A percentile compares a stretch with the other conserved stretches of the same genome.
Evolutionary conservation across 495 filamentous ascomycete species (phyloP).

Genomic region (Penicillium ochrochloron): DNA sequence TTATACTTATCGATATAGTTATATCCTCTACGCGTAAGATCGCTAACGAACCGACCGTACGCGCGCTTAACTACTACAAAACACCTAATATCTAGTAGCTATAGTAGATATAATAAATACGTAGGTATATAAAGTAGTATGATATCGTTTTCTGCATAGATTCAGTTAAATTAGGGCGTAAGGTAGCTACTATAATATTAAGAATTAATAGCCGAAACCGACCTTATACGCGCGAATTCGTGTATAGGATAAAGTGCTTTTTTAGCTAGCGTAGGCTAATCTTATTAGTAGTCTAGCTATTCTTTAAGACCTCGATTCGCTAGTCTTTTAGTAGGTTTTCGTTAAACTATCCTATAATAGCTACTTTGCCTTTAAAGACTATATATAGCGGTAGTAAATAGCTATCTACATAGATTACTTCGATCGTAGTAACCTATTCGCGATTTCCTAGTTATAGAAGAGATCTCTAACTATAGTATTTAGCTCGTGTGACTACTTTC

Average conservation of each 20-base stretch:
- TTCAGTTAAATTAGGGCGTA: constrained; percentile 4
- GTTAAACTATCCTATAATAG: too few relatives aligned
- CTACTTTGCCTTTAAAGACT: too few relatives aligned
- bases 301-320: not conserved
- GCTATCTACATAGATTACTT: too few relatives aligned
- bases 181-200: constrained; percentile 6
- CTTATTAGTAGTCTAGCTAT: not conserved
- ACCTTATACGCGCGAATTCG: not conserved
- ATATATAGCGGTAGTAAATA: too few relatives aligned
- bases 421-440: too few relatives aligned
- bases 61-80: too few relatives aligned
- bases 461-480: too few relatives aligned
- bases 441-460: too few relatives aligned
- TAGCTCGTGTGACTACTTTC: too few relatives aligned
- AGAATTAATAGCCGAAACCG: constrained; percentile 7
- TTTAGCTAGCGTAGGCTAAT: not conserved
- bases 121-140: not conserved
- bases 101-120: not conserved
- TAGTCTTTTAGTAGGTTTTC: not conserved
- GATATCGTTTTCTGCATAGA: not conserved
- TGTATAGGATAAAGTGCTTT: not conserved
- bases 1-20: too few relatives aligned
- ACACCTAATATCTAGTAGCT: not conserved
- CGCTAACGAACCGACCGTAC: not conserved
- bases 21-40: not conserved